phyloP scores from a whole-genome alignment of 768 basidiomycete genomes.

The Grammothele lineata region DNA sequence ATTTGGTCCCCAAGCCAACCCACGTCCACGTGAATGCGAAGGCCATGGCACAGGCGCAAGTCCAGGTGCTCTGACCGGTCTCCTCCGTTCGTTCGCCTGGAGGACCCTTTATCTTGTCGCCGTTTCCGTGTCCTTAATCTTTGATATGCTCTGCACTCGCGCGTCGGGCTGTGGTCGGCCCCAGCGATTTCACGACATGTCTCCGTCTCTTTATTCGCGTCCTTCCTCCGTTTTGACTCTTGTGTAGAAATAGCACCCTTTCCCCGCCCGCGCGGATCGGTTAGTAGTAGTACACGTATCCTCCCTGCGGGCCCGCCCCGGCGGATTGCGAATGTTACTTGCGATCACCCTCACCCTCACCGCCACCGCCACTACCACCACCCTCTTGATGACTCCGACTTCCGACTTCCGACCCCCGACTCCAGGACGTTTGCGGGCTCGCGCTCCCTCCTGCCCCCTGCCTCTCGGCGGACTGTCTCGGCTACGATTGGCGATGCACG shows the following conservation, averaged over 20 bases:
- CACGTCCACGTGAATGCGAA: constrained; percentile 58
- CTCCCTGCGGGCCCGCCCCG: not conserved
- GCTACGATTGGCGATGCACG: constrained; percentile 4
- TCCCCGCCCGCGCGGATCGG: constrained; percentile 12
- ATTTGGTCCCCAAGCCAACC: constrained; percentile 53
- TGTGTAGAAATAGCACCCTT: constrained; percentile 17
- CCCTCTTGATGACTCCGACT: too few relatives aligned
- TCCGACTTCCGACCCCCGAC: too few relatives aligned
- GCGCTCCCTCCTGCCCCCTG: too few relatives aligned
- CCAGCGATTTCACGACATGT: too few relatives aligned
- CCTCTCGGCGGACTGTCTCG: too few relatives aligned
- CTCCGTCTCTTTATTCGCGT: not conserved
- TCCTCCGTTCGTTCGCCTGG: too few relatives aligned
- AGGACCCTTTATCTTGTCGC: not conserved
- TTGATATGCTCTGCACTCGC: not conserved
- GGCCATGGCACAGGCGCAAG: constrained; percentile 55
- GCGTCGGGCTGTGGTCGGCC: too few relatives aligned
- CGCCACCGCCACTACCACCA: too few relatives aligned
- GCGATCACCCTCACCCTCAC: not conserved
- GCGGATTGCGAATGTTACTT: constrained; percentile 7
- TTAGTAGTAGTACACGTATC: constrained; percentile 6
- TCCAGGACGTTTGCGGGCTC: constrained; percentile 8
- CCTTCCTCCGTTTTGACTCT: constrained; percentile 2
- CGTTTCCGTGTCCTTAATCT: too few relatives aligned
- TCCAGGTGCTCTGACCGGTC: constrained; percentile 27